phyloP scores from a whole-genome alignment of 345 rosid species.

The Raphanus sativus region DNA sequence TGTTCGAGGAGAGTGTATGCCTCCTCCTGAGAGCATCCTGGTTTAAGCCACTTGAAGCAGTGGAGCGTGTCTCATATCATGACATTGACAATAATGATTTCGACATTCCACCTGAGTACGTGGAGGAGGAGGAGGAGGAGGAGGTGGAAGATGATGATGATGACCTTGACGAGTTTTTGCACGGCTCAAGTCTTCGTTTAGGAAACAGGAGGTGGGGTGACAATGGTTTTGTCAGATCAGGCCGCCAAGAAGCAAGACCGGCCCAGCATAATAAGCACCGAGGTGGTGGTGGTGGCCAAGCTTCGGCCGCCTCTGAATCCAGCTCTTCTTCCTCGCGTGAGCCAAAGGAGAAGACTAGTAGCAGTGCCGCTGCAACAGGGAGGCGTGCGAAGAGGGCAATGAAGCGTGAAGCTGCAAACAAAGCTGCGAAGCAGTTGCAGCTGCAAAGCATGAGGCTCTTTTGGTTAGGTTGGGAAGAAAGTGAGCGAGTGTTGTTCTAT shows the following conservation, averaged over 20 bases:
- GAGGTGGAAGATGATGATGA: slow-evolving; percentile 51
- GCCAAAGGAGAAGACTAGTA: slow-evolving; percentile 56
- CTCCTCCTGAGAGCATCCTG: slow-evolving; percentile 85
- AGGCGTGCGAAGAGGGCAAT: slow-evolving; percentile 88
- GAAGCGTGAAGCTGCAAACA: slow-evolving; percentile 92
- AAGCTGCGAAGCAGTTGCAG: slow-evolving; percentile 64
- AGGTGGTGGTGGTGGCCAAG: slow-evolving; percentile 30
- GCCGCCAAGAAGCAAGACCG: slow-evolving; percentile 87
- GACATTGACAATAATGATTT: slow-evolving; percentile 51
- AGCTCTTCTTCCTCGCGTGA: slow-evolving; percentile 41
- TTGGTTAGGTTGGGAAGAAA: slow-evolving; percentile 42
- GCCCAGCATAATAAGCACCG: slow-evolving; percentile 36
- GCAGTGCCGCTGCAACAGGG: slow-evolving; percentile 47
- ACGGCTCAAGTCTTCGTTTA: slow-evolving; percentile 53
- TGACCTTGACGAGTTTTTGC: slow-evolving; percentile 63
- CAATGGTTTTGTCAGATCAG: slow-evolving; percentile 82
- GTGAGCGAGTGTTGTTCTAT: slow-evolving; percentile 23
- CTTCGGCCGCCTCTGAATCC: slow-evolving; percentile 51
- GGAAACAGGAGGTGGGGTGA: slow-evolving; percentile 97
- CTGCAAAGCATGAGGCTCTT: slow-evolving; percentile 40
- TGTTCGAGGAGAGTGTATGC: slow-evolving; percentile 94
- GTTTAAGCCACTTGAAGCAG: slow-evolving; percentile 62
- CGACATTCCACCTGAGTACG: slow-evolving; percentile 45
- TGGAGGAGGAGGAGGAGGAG: not conserved
- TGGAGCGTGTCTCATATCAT: slow-evolving; percentile 44